Evolutionary conservation across 1,284 basidiomycete species (phyloP).

Genomic region (Taiwanofungus camphoratus): DNA sequence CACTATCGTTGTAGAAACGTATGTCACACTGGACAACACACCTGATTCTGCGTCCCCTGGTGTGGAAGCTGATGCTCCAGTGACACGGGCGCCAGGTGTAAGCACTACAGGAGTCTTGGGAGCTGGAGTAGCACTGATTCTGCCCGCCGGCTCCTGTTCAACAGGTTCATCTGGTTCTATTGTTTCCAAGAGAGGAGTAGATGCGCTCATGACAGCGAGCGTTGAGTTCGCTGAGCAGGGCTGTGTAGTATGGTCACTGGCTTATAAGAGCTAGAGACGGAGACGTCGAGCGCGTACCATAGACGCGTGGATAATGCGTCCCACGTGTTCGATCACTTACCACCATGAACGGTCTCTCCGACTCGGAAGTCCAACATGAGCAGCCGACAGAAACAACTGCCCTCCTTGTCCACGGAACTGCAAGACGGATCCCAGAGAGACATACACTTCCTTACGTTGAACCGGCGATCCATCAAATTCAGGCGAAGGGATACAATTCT

Average conservation of each 20-base stretch:
- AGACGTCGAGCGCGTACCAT: neutral
- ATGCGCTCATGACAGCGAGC: conserved; percentile 39
- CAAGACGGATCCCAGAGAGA: neutral
- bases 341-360: conserved; percentile 9
- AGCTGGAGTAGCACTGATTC: conserved; percentile 30
- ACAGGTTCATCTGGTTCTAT: conserved; percentile 68
- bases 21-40: conserved; percentile 24
- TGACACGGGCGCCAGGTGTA: conserved; percentile 45
- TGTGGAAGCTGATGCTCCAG: conserved; percentile 43
- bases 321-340: conserved; percentile 3
- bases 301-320: conserved; percentile 4
- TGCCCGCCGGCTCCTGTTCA: conserved; percentile 27
- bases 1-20: neutral
- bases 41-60: conserved; percentile 68
- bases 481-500: conserved; percentile 17
- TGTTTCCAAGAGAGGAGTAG: conserved; percentile 51
- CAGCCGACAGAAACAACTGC: conserved; percentile 21
- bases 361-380: conserved; percentile 7
- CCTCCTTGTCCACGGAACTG: conserved; percentile 8
- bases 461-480: conserved; percentile 20
- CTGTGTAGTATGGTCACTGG: conserved; percentile 1
- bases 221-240: conserved; percentile 1
- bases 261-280: neutral
- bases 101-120: conserved; percentile 43
- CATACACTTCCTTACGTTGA: conserved; percentile 15